Evolutionary conservation across 2,329 filamentous ascomycete genomes (phyloP).

Genomic region (Sporothrix protearum): DNA sequence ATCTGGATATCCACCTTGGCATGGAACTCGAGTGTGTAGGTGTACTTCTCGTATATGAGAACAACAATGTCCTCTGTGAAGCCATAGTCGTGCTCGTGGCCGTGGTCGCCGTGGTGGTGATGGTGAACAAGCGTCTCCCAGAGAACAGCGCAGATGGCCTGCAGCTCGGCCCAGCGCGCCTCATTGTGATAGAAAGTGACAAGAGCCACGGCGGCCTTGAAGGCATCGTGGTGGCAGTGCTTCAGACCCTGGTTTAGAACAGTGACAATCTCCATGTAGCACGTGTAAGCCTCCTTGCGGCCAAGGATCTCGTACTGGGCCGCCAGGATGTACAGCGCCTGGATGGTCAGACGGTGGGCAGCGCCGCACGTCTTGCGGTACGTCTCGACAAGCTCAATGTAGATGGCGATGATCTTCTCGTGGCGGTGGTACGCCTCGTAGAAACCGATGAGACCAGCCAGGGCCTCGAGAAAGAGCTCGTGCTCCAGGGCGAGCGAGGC

Average conservation of each 20-base stretch:
- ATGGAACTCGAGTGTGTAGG: conserved; percentile 44
- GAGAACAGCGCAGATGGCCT: conserved; percentile 44
- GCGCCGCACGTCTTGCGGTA: conserved; percentile 35
- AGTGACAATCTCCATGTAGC: conserved; percentile 40
- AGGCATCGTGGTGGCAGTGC: conserved; percentile 41
- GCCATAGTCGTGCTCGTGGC: conserved; percentile 31
- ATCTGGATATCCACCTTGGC: conserved; percentile 43
- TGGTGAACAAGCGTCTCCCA: conserved; percentile 47
- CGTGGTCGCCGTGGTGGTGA: conserved; percentile 35
- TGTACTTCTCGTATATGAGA: conserved; percentile 47
- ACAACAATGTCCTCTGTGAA: conserved; percentile 44
- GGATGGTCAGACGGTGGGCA: conserved; percentile 37
- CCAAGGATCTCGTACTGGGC: conserved; percentile 33
- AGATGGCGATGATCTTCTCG: conserved; percentile 39
- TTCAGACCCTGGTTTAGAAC: conserved; percentile 36
- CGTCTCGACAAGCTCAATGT: conserved; percentile 36
- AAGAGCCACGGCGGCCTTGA: conserved; percentile 46
- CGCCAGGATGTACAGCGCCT: conserved; percentile 35
- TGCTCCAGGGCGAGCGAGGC: conserved; percentile 35
- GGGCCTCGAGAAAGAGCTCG: conserved; percentile 32
- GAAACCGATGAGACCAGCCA: conserved; percentile 35
- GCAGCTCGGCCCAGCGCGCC: conserved; percentile 44
- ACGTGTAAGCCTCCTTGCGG: conserved; percentile 37
- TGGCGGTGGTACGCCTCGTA: conserved; percentile 39
- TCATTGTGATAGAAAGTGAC: conserved; percentile 44